Evolutionary conservation across 306 rosid species (phyloP).

Genomic region (Styphnolobium japonicum): DNA sequence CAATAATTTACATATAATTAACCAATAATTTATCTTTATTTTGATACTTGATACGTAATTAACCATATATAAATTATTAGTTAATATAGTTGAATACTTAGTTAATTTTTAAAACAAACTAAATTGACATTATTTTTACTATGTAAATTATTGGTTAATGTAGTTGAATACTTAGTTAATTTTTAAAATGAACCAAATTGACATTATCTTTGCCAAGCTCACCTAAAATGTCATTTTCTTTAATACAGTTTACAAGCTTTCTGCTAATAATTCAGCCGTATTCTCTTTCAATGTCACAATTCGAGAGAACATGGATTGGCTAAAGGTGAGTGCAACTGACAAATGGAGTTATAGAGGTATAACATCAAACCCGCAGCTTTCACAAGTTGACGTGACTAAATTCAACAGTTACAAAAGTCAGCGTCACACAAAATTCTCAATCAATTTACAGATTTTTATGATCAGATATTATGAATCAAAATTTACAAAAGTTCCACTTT

Average conservation of each 20-base stretch:
- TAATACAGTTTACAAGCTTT: constrained; percentile 17
- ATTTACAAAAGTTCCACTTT: constrained; percentile 30
- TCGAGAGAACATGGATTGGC: constrained; percentile 25
- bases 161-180: too few species aligned
- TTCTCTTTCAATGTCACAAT: constrained; percentile 32
- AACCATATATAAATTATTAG: too few species aligned
- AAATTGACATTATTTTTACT: too few species aligned
- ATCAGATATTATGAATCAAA: constrained; percentile 33
- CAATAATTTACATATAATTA: too few species aligned
- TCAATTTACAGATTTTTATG: constrained; percentile 33
- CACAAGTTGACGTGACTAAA: constrained; percentile 18
- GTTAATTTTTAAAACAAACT: too few species aligned
- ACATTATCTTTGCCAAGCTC: too few species aligned
- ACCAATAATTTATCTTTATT: too few species aligned
- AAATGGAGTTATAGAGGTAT: constrained; percentile 6
- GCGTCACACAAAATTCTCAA: constrained; percentile 27
- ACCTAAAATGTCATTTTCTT: too few species aligned
- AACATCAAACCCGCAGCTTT: constrained; percentile 12
- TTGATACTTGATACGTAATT: too few species aligned
- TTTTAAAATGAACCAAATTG: too few species aligned
- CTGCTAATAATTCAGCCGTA: constrained; percentile 23
- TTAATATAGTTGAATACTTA: too few species aligned
- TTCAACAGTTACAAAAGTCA: neutral
- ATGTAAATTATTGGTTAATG: too few species aligned
- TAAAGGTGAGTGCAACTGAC: constrained; percentile 22